Evolutionary conservation across 768 basidiomycete species (phyloP), one percentile per base, ranked within the genome.

Genomic region (Podaxis mareebaensis): DNA sequence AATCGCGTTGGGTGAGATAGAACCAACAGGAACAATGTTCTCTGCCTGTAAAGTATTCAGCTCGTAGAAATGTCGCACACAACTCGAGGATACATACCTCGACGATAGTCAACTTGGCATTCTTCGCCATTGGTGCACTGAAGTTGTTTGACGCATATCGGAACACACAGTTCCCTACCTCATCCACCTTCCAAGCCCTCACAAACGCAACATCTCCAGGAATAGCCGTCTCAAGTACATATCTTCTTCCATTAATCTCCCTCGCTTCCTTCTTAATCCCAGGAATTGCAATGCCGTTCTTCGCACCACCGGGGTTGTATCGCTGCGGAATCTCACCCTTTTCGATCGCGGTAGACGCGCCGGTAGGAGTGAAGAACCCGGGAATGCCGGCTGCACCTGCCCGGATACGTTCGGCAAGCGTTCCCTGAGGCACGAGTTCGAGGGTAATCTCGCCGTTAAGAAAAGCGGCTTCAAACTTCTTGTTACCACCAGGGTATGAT

Each of bases 401-500:
- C 39, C 94, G 89, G 64, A 95, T 81, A 63, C 94, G 89, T 71
- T 95, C 95, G 15, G 90, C 87, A 49, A 97, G 85, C 13, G 93
- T 95, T 10, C 94, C 95, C 76, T 97, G 95, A 3, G 95, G 95
- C 28, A 93, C 92, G 22, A 96, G 88, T 69, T 96, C 95, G 39
- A 96, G 78, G 8, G 90, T 88, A 63, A 96, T 89, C 66, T 89
- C 76, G 59, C 95, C 95, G 12, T 83, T 81, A 56, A 96, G 85
- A 75, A 93, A 97, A 63, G 89, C 77, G 12, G 83, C 75, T 75
- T 95, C 94, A 62, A 96, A 95, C 64, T 85, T 83, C 77, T 95
- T 94, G 78, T 95, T 95, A 89, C 91, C 89, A 72, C 95, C 95
- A 60, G 95, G 92, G 77, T 94, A 96, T 54, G 93, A 94, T 7